A percentile compares a stretch with the other conserved stretches of the same genome.
phyloP scores from a whole-genome alignment of 495 filamentous ascomycete genomes.

The Talaromyces thailandensis region DNA sequence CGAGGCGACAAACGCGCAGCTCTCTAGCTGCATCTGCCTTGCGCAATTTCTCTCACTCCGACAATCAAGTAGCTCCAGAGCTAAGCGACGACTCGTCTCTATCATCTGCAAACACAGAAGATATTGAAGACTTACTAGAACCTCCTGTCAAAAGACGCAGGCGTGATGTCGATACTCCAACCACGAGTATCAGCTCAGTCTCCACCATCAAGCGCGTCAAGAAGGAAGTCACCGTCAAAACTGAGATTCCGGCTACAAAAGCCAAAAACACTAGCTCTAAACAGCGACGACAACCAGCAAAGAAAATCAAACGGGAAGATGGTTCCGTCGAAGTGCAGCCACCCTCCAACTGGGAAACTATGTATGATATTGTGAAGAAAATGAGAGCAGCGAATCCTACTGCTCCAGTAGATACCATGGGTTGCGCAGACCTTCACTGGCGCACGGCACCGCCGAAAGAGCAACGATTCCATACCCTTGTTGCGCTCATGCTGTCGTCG shows the following conservation, averaged over 20 bases:
- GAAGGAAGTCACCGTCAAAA: neutral
- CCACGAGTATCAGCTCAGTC: constrained; percentile 12
- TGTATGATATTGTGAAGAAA: constrained; percentile 66
- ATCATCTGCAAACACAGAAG: constrained; percentile 34
- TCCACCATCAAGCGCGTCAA: neutral
- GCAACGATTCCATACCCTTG: constrained; percentile 81
- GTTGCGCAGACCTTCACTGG: constrained; percentile 67
- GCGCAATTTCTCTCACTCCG: constrained; percentile 14
- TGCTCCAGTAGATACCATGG: constrained; percentile 96
- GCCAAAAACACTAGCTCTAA: constrained; percentile 12
- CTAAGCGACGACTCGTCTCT: constrained; percentile 27
- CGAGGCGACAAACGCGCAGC: constrained; percentile 30
- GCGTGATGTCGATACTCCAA: constrained; percentile 17
- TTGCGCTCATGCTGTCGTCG: constrained; percentile 89
- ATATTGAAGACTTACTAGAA: constrained; percentile 58
- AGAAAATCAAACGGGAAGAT: constrained; percentile 47
- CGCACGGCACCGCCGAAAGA: constrained; percentile 39
- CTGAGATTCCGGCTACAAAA: neutral
- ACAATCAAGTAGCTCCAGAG: neutral
- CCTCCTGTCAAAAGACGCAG: constrained; percentile 43
- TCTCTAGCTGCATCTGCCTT: constrained; percentile 21
- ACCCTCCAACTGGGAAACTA: constrained; percentile 75
- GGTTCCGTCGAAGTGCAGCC: constrained; percentile 50
- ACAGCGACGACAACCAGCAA: constrained; percentile 52
- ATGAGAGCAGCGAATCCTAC: constrained; percentile 68